Evolutionary conservation across 1,284 basidiomycete species (phyloP).

Genomic region (Tilletia caries): DNA sequence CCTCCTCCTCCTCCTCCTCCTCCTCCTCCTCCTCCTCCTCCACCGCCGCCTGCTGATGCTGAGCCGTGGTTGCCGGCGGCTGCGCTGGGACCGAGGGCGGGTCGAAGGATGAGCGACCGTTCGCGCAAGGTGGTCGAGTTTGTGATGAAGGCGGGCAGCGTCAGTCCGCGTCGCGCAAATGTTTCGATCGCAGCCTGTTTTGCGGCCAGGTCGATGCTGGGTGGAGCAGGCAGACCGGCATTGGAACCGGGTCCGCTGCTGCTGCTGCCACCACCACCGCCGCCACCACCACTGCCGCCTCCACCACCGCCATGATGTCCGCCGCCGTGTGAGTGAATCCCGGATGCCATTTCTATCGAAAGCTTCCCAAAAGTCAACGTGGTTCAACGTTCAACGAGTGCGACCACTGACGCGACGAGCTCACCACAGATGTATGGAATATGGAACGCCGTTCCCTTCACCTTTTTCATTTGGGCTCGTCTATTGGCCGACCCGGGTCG

Average conservation of each 20-base stretch:
- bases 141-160: background rate
- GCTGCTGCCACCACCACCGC: background rate
- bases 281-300: background rate
- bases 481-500: too few relatives aligned
- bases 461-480: too few relatives aligned
- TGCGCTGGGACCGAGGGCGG: slow-evolving; percentile 1
- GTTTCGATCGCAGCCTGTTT: background rate
- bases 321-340: background rate
- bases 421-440: too few relatives aligned
- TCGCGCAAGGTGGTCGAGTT: background rate
- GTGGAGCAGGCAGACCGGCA: background rate
- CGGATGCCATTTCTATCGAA: background rate
- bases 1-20: background rate
- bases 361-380: too few relatives aligned
- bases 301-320: background rate
- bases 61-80: background rate
- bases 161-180: background rate
- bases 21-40: too few relatives aligned
- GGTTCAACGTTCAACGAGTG: too few relatives aligned
- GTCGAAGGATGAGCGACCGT: background rate
- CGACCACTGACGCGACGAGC: too few relatives aligned
- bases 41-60: background rate
- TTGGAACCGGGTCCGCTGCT: background rate
- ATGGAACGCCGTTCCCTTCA: too few relatives aligned
- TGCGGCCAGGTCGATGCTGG: background rate